These are phyloP conservation scores for Knoxia roxburghii DNA, from an alignment of 257 asterid species.

Conservation along the genomic window DNA sequence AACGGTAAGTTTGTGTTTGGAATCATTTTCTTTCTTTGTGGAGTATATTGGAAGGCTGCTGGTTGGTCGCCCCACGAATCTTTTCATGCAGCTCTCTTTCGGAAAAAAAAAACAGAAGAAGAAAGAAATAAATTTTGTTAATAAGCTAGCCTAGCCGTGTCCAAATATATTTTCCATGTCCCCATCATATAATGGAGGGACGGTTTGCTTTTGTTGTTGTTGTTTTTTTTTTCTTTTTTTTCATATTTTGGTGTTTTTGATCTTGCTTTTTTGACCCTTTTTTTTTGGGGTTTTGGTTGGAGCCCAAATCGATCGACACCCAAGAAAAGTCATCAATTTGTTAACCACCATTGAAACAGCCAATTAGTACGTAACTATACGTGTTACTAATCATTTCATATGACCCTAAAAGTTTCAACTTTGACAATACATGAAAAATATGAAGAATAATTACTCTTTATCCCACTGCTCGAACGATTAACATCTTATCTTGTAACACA, in stretches of 20 bases:
- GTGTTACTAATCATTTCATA: not conserved
- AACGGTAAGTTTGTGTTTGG: constrained; percentile 14
- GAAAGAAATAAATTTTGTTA: too few species aligned
- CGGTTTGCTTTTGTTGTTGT: not conserved
- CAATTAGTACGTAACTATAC: not conserved
- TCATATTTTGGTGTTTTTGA: constrained; percentile 4
- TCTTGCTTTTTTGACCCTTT: constrained; percentile 23
- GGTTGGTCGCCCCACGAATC: not conserved
- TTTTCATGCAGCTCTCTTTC: not conserved
- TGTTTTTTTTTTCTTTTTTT: too few species aligned
- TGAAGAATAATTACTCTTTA: not conserved
- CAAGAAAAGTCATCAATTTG: constrained; percentile 23
- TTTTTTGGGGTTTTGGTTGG: too few species aligned
- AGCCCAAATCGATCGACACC: not conserved
- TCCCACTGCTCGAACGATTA: too few species aligned
- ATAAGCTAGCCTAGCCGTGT: too few species aligned
- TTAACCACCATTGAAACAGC: constrained; percentile 10
- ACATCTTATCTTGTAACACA: too few species aligned
- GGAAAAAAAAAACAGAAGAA: too few species aligned
- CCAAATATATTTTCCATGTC: constrained; percentile 1
- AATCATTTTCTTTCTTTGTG: constrained; percentile 1
- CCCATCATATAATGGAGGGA: constrained; percentile 5
- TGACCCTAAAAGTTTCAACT: not conserved
- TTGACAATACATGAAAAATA: not conserved
- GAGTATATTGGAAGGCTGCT: constrained; percentile 8